Evolutionary conservation across 495 filamentous ascomycete species (phyloP).

Genomic region (Penicillium canescens): DNA sequence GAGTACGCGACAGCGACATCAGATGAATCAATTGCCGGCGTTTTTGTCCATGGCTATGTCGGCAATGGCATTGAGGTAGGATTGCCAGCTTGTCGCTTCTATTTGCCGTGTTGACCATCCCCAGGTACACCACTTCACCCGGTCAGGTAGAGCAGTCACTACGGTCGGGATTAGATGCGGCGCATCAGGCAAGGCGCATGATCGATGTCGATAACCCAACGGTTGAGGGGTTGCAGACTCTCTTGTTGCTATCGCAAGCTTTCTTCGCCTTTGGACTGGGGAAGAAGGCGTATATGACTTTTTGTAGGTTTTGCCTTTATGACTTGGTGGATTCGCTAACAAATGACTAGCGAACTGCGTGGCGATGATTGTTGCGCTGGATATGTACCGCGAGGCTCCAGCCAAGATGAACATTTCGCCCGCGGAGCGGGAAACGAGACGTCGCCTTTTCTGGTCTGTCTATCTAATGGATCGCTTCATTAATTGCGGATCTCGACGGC

Average conservation of each 20-base stretch:
- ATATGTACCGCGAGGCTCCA: conserved; percentile 71
- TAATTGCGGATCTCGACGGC: conserved; percentile 74
- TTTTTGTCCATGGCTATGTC: conserved; percentile 70
- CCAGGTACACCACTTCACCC: conserved; percentile 61
- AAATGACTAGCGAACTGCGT: conserved; percentile 63
- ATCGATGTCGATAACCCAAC: conserved; percentile 78
- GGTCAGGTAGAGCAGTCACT: conserved; percentile 60
- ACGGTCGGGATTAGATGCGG: conserved; percentile 63
- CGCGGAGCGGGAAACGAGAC: conserved; percentile 68
- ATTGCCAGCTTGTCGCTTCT: background rate
- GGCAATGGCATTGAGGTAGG: conserved; percentile 69
- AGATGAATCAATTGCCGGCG: conserved; percentile 62
- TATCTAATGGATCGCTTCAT: conserved; percentile 82
- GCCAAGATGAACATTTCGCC: conserved; percentile 53
- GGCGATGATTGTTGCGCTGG: conserved; percentile 77
- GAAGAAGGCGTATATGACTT: conserved; percentile 82
- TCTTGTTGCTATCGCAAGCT: conserved; percentile 73
- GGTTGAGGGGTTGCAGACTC: conserved; percentile 71
- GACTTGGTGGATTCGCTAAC: background rate
- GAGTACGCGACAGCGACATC: conserved; percentile 63
- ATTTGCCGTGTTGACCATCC: conserved; percentile 6
- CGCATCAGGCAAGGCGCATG: conserved; percentile 61
- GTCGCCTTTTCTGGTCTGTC: conserved; percentile 80
- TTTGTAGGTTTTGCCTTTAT: conserved; percentile 53
- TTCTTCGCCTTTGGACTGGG: conserved; percentile 76